Base-by-base conservation (phyloP, 2,329 filamentous ascomycete genomes). In the Alternaria viburni region DNA sequence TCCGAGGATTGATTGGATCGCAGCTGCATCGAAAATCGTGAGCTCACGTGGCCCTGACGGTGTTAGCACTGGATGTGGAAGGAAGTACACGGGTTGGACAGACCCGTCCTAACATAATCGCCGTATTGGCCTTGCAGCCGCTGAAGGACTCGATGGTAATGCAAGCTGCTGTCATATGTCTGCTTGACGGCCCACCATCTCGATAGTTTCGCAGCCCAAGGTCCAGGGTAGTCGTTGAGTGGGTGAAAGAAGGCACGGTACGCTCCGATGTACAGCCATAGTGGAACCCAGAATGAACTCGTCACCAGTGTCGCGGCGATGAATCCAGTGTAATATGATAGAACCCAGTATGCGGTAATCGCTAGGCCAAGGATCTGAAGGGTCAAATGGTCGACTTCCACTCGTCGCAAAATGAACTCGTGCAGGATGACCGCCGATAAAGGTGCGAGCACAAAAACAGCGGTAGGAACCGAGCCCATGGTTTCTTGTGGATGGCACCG, bases 201-300 rank as follows among this genome's bases (percentile, higher is more conserved):
- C 3, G 69, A 73, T n/a, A 75, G 28, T 45, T 61, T 71, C 7
- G 72, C 70, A 19, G 50, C 57, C 43, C 68, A 61, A 10, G 72
- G 72, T 7, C 72, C 72, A 2, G 72, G 73, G 28, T 67, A 74
- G 10, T 46, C 30, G 11, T 57, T 64, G 13, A 77, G 63, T n/a
- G 69, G 70, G 47, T 76, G 70, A 46, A 69, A 75, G 59, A 71
- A 69, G 9, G 54, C 52, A 23, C 74, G 71, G n/a, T 73, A 76
- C 6, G 57, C 17, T 13, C 66, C 52, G 52, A 73, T 74, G 28
- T 67, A 71, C 10, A 71, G 50, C 49, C 63, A 70, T 13, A 74
- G 59, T 9, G 69, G 57, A 21, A 61, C 19, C 68, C 68, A 72
- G 45, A 74, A 74, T 3, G 50, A 57, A 5, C 61, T 43, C 10